Conservation (phyloP, 257 asterid species). For the Solanum ahanhuiri region DNA sequence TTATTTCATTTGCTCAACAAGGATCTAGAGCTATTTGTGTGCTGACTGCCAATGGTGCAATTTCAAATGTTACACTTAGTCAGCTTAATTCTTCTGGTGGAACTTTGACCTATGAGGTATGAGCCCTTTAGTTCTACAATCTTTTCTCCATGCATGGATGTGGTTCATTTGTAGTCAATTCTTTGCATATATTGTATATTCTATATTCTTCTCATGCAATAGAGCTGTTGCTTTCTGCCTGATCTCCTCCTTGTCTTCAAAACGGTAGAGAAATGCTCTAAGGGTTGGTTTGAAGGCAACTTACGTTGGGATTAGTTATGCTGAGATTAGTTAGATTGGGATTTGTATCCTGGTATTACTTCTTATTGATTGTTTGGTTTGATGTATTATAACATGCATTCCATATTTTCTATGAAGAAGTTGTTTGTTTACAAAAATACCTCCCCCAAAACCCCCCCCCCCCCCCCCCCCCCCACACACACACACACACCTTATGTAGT, state of each 20-base stretch:
- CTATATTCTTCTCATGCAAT: not conserved
- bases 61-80: slow-evolving; percentile 80
- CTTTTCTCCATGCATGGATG: not conserved
- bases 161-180: not conserved
- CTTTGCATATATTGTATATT: not conserved
- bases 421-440: not conserved
- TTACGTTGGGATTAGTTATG: no score
- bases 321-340: not conserved
- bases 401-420: not conserved
- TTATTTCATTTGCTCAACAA: slow-evolving; percentile 82
- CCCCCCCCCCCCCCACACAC: no score
- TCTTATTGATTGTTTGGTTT: not conserved
- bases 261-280: not conserved
- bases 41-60: slow-evolving; percentile 75
- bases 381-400: not conserved
- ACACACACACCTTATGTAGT: not conserved
- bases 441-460: no score
- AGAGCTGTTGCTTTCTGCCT: not conserved
- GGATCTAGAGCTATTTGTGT: slow-evolving; percentile 77
- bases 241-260: not conserved
- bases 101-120: slow-evolving; percentile 82
- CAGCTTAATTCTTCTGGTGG: slow-evolving; percentile 89
- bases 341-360: not conserved
- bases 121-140: not conserved
- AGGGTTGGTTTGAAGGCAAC: not conserved